These are phyloP conservation scores for Pachysolen tannophilus DNA, from an alignment of 805 yeast species.

Conservation along the genomic window DNA sequence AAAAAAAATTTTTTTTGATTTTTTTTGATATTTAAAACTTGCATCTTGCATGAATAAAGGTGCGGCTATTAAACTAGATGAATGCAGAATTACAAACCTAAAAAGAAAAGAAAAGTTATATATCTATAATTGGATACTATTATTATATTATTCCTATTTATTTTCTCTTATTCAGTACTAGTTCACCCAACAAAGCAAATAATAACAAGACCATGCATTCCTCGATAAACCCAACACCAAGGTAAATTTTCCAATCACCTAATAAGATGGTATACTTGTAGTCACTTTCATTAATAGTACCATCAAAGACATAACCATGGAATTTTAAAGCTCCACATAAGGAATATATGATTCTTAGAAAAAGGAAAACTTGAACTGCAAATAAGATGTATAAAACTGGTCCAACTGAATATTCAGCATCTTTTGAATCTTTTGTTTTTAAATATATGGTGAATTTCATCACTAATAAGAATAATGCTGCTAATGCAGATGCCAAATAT, in stretches of 20 bases:
- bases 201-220: constrained; percentile 2
- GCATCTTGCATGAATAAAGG: no score
- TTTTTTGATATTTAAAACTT: no score
- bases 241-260: constrained; percentile 4
- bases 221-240: constrained; percentile 6
- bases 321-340: background rate
- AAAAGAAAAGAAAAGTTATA: no score
- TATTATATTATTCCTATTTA: no score
- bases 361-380: background rate
- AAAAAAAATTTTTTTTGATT: no score
- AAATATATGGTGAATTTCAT: background rate
- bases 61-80: no score
- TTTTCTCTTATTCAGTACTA: no score
- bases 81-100: no score
- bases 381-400: background rate
- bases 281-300: background rate
- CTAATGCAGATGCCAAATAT: background rate
- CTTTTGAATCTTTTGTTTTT: background rate
- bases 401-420: background rate
- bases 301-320: no score
- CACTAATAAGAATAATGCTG: background rate
- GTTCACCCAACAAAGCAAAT: background rate
- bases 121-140: no score
- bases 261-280: constrained; percentile 2
- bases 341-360: constrained; percentile 1